Conservation (phyloP, 2,329 filamentous ascomycete genomes). For the Fusarium ambrosium region DNA sequence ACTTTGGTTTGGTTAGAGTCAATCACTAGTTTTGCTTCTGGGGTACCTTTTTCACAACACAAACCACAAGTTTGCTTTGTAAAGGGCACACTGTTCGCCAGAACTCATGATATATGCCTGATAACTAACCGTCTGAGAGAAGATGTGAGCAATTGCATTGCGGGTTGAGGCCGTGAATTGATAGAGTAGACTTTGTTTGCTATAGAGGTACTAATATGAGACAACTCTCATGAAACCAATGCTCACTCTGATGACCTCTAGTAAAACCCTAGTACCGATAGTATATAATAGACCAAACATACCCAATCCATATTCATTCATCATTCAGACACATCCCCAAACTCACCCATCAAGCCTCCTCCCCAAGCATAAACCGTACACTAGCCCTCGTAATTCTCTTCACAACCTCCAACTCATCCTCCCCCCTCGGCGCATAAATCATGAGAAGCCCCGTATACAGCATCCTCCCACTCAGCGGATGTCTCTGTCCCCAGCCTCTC, state of each 20-base stretch:
- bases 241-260: not conserved
- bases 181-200: not conserved
- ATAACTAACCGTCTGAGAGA: not conserved
- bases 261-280: not conserved
- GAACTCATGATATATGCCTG: not conserved
- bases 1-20: not conserved
- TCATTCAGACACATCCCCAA: not conserved
- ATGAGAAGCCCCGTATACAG: slow-evolving; percentile 33
- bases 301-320: not conserved
- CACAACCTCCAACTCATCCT: slow-evolving; percentile 22
- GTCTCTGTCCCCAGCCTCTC: slow-evolving; percentile 33
- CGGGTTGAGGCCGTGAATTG: not conserved
- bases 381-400: slow-evolving; percentile 22
- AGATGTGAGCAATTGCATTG: not conserved
- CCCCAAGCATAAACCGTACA: slow-evolving; percentile 23
- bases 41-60: not conserved
- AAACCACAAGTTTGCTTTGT: not conserved
- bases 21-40: not conserved
- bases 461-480: slow-evolving; percentile 26
- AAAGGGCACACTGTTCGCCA: not conserved
- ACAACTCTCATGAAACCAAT: not conserved
- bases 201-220: not conserved
- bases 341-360: slow-evolving; percentile 12
- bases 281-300: not conserved
- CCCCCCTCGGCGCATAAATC: slow-evolving; percentile 31